These are phyloP conservation scores for Botrytis pseudocinerea DNA, from an alignment of 2,329 filamentous ascomycete genomes.

Conservation along the genomic window DNA sequence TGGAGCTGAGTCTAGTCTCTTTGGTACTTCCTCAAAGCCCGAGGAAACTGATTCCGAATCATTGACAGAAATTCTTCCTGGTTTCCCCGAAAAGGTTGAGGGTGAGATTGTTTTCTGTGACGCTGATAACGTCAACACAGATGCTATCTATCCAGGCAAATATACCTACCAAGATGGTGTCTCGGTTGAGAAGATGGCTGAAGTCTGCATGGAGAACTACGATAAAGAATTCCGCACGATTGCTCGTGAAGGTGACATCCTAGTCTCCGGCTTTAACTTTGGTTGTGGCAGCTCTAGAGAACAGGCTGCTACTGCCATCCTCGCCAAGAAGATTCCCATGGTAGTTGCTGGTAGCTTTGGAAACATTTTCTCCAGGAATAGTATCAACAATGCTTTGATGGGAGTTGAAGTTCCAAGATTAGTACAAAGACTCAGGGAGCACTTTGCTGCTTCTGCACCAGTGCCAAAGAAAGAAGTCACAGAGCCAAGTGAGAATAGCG, in stretches of 20 bases:
- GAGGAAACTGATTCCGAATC: constrained; percentile 50
- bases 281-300: constrained; percentile 80
- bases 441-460: constrained; percentile 48
- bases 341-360: constrained; percentile 80
- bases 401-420: constrained; percentile 69
- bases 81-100: constrained; percentile 78
- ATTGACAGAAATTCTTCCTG: constrained; percentile 72
- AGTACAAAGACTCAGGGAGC: constrained; percentile 63
- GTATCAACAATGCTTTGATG: constrained; percentile 78
- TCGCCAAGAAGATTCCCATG: constrained; percentile 77
- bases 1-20: constrained; percentile 40
- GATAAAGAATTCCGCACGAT: constrained; percentile 67
- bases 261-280: constrained; percentile 87
- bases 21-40: constrained; percentile 39
- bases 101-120: constrained; percentile 91
- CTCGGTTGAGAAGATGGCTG: constrained; percentile 74
- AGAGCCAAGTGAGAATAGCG: constrained; percentile 52
- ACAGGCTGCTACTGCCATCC: constrained; percentile 83
- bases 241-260: constrained; percentile 71
- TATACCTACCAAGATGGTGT: constrained; percentile 92
- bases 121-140: constrained; percentile 85
- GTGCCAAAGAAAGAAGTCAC: constrained; percentile 46
- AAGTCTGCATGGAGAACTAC: constrained; percentile 94
- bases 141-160: constrained; percentile 88
- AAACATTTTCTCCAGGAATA: constrained; percentile 79